phyloP scores from a whole-genome alignment of 2,329 filamentous ascomycete genomes.

The Didymella sp. region DNA sequence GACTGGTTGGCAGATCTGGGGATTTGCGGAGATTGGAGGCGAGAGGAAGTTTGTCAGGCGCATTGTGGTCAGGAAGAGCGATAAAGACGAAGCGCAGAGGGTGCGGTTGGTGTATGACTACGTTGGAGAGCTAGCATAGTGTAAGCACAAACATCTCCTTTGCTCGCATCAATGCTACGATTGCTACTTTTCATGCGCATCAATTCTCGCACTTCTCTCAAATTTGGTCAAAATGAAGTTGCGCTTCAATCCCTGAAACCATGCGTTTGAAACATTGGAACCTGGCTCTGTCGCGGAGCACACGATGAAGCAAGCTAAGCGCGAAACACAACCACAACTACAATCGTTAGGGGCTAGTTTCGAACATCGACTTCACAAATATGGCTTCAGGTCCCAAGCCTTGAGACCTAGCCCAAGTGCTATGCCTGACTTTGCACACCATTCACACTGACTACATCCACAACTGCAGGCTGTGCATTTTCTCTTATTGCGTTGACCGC shows the following conservation, averaged over 20 bases:
- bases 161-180: not conserved
- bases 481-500: not conserved
- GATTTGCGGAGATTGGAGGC: slow-evolving; percentile 41
- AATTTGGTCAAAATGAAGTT: slow-evolving; percentile 3
- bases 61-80: slow-evolving; percentile 44
- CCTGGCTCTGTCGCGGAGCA: slow-evolving; percentile 10
- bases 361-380: slow-evolving; percentile 14
- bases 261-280: slow-evolving; percentile 15
- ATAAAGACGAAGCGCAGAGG: slow-evolving; percentile 37
- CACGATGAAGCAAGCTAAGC: slow-evolving; percentile 16
- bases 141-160: not conserved
- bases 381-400: slow-evolving; percentile 14
- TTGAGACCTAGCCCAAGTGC: slow-evolving; percentile 12
- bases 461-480: not conserved
- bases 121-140: slow-evolving; percentile 30
- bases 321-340: slow-evolving; percentile 15
- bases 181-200: not conserved
- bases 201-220: not conserved
- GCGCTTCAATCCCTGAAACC: slow-evolving; percentile 7
- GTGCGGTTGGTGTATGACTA: slow-evolving; percentile 48
- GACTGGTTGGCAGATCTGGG: slow-evolving; percentile 47
- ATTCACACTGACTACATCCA: not conserved
- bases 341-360: slow-evolving; percentile 5
- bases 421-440: not conserved
- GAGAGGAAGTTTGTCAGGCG: slow-evolving; percentile 43